A percentile compares a stretch with the other conserved stretches of the same genome.
These are phyloP conservation scores for Zymoseptoria crescenta DNA, from an alignment of 2,329 filamentous ascomycete species.

Conservation along the genomic window DNA sequence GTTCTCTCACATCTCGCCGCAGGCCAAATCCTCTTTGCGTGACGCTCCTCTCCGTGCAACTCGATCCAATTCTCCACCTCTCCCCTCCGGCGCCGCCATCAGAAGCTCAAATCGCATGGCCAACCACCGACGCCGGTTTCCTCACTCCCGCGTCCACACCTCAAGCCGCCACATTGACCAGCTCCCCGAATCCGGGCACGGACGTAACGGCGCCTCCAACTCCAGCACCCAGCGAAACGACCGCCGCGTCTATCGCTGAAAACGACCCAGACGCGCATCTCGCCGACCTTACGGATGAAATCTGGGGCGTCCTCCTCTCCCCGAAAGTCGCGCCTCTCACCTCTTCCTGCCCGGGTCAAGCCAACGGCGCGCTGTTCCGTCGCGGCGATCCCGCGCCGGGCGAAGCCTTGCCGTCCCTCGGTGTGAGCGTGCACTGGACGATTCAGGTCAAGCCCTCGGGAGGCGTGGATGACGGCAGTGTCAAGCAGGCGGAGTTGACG, in stretches of 20 bases:
- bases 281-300: conserved; percentile 65
- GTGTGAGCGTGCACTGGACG: conserved; percentile 41
- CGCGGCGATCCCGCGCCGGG: conserved; percentile 21
- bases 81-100: conserved; percentile 7
- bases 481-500: conserved; percentile 48
- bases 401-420: conserved; percentile 25
- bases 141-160: conserved; percentile 62
- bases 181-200: conserved; percentile 23
- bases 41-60: conserved; percentile 18
- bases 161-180: conserved; percentile 21
- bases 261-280: conserved; percentile 59
- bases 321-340: conserved; percentile 31
- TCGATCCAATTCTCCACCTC: conserved; percentile 16
- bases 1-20: conserved; percentile 17
- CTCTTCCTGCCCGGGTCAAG: conserved; percentile 32
- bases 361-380: conserved; percentile 38
- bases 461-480: conserved; percentile 27
- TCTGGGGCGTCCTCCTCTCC: conserved; percentile 61
- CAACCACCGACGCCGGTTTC: conserved; percentile 27
- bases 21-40: conserved; percentile 34
- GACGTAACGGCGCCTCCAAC: conserved; percentile 32
- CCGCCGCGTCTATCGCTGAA: conserved; percentile 37
- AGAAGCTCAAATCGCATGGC: conserved; percentile 1
- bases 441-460: conserved; percentile 34
- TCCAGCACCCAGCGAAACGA: conserved; percentile 39